Base-by-base conservation (phyloP, 176 grass and related monocot genomes). In the Miscanthus lutarioriparius region DNA sequence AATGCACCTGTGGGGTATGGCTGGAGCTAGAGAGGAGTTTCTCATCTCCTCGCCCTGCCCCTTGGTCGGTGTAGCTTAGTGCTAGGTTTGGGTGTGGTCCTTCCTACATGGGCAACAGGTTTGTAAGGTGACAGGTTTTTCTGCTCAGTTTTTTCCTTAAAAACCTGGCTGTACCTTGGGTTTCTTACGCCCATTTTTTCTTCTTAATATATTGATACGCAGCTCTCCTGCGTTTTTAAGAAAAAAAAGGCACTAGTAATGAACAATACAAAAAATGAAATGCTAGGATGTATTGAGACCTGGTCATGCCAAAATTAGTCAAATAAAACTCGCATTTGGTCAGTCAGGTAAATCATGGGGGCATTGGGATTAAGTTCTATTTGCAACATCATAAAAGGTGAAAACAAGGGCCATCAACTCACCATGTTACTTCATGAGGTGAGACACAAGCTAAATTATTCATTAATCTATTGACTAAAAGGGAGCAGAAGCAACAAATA, bases 281-380 rank as follows among this genome's bases (percentile, higher is more conserved):
- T 39, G 4, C 0, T 30, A 2, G 67, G 33, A 70, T 13, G 7
- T 64, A 72, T 48, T 36, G 5, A 36, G 66, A 79, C 8, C 13
- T 71, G 49, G 14, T 48, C 10, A 86, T 64, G 58, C 62, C 66
- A 63, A 17, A 72, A 36, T 32, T 79, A 85, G 49, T 3, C 19
- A 58, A 25, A 85, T 70, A 61, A 77, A 70, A 22, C 37, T 12
- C 44, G 11, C 47, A 32, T 70, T 22, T 61, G 14, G 4, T 9
- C 49, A 47, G 19, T 70, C 23, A 70, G 7, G 78, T 79, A 48
- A 14, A 47, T 35, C 72, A 25, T 7, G 26, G 22, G n/a, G 4
- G 39, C 27, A 48, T 64, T 74, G 22, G 27, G 26, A 62, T 83
- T 48, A 35, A 38, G 17, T 23, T 27, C 1, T 43, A 38, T 23